phyloP scores from a whole-genome alignment of 1,284 basidiomycete genomes.

The Trichosporon coremiiforme region DNA sequence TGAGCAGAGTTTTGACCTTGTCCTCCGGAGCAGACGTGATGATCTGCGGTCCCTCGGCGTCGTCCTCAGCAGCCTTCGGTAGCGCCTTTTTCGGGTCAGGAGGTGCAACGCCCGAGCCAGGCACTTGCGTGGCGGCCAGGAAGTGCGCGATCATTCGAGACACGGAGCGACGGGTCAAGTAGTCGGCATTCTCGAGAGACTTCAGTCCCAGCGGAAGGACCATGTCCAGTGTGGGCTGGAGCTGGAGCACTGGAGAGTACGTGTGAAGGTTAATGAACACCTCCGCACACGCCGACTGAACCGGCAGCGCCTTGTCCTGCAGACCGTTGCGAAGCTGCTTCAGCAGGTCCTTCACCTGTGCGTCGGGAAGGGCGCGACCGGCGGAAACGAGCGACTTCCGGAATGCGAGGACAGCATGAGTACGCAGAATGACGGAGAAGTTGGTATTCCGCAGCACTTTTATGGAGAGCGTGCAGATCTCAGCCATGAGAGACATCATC shows the following conservation, averaged over 20 bases:
- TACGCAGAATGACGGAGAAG: constrained; percentile 76
- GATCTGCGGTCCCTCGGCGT: constrained; percentile 61
- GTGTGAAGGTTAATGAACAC: constrained; percentile 44
- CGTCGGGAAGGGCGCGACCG: constrained; percentile 79
- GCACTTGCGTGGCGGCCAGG: constrained; percentile 79
- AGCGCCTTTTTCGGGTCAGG: constrained; percentile 61
- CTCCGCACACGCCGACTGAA: constrained; percentile 82
- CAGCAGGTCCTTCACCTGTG: constrained; percentile 74
- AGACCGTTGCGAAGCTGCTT: constrained; percentile 78
- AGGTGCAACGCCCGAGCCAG: constrained; percentile 60
- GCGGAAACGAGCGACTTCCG: constrained; percentile 75
- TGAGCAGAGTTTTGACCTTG: constrained; percentile 73
- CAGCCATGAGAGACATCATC: constrained; percentile 93
- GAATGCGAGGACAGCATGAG: constrained; percentile 75
- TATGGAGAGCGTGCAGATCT: constrained; percentile 68
- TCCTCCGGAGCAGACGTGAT: constrained; percentile 60
- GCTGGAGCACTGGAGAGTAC: constrained; percentile 42
- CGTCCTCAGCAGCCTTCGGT: constrained; percentile 63
- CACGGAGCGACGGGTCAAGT: constrained; percentile 76
- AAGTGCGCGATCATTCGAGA: constrained; percentile 79
- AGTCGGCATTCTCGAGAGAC: constrained; percentile 78
- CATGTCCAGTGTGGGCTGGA: constrained; percentile 41
- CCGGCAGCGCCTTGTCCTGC: constrained; percentile 78
- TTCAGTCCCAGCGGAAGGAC: constrained; percentile 68
- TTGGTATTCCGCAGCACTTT: constrained; percentile 70